These are phyloP conservation scores for Brasenia schreberi DNA, from an alignment of 164 flowering plant genomes.

Conservation along the genomic window DNA sequence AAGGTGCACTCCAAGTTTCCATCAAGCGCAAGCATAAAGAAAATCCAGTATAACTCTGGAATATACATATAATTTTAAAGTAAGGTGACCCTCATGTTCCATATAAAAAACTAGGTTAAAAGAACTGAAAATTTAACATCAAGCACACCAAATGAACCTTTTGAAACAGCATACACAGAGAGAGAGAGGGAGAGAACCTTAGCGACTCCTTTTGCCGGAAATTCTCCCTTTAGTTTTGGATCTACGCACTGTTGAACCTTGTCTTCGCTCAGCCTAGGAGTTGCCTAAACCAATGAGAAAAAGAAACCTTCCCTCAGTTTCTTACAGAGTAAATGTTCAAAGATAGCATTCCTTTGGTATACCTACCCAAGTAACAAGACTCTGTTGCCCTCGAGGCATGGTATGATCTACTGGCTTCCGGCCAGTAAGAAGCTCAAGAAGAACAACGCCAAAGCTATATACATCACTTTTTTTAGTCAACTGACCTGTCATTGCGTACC, in stretches of 20 bases:
- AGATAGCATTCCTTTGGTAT: not conserved
- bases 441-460: constrained; percentile 45
- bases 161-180: no score
- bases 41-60: no score
- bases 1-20: no score
- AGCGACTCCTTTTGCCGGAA: constrained; percentile 37
- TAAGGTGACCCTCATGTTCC: no score
- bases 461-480: constrained; percentile 40
- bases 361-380: constrained; percentile 47
- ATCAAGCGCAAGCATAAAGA: no score
- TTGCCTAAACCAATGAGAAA: constrained; percentile 18
- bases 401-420: constrained; percentile 41
- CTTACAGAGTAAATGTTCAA: not conserved
- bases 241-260: constrained; percentile 40
- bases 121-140: no score
- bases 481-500: constrained; percentile 43
- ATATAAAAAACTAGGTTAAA: no score
- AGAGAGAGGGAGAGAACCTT: constrained; percentile 20
- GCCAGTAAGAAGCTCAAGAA: constrained; percentile 40
- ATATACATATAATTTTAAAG: no score
- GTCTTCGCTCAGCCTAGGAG: constrained; percentile 31
- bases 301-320: not conserved
- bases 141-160: no score
- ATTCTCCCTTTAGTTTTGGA: constrained; percentile 33
- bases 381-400: constrained; percentile 47